Evolutionary conservation across 2,329 filamentous ascomycete genomes (phyloP), one percentile per base, ranked within the genome.

Genomic region (Drechmeria coniospora): DNA sequence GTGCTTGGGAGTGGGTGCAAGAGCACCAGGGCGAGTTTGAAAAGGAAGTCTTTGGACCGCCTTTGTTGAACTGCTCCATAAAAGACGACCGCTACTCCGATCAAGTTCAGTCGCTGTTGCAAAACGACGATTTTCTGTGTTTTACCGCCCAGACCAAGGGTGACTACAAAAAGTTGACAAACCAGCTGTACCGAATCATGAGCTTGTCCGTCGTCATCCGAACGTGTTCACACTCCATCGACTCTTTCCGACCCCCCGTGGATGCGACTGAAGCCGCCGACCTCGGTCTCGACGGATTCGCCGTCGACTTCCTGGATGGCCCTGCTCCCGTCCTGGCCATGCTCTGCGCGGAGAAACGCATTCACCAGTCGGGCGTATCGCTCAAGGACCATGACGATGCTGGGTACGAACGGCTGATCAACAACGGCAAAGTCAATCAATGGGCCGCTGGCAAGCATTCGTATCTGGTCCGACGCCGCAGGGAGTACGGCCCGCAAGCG

Each of bases 241-340:
- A 61, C 4, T 49, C 59, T 1, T 79, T 76, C 38, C 56, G 45
- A 26, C 43, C 68, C 6, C 68, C 70, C 1, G 42, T 81, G 5
- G 54, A 65, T 1, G 40, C 47, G 5, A 59, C 72, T 7, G 60
- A 81, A 28, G 51, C 83, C 31, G 43, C 44, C 28, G 33, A 42
- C 22, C 32, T 72, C 50, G 83, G 83, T 0, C 68, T 98, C 27
- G 78, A 92, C 36, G 74, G 77, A 2, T 93, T 79, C 56, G 74
- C 83, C 1, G 62, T 80, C 15, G 79, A 95, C 44, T 81, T 68
- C 32, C 47, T 98, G 5, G 65, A 75, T 19, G 90, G 87, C 0
- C 92, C 92, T 0, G 73, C 77, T 2, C 68, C 80, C 2, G 81
- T 98, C 2, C 57, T 95, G 19, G 78, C 82, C 6, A 90, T 92